Percentiles rank a stretch among this genome's conserved stretches.
These are phyloP conservation scores for Yarrowia divulgata DNA, from an alignment of 805 yeast species.

Conservation along the genomic window DNA sequence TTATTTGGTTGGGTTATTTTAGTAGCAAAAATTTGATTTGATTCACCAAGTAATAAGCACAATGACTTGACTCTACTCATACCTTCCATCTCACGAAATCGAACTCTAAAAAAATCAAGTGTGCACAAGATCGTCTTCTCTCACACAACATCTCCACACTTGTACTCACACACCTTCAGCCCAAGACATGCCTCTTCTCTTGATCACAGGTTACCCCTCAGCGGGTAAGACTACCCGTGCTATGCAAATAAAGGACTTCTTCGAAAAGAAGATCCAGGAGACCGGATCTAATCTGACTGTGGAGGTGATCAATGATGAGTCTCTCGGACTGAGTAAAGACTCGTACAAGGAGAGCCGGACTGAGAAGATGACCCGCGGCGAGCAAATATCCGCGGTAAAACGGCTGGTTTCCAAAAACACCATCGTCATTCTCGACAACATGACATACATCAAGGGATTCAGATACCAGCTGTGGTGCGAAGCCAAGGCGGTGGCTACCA, in stretches of 20 bases:
- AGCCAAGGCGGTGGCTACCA: conserved; percentile 81
- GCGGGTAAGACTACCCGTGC: conserved; percentile 87
- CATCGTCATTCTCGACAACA: conserved; percentile 83
- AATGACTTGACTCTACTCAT: not conserved
- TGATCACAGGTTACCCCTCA: conserved; percentile 84
- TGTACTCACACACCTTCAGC: not conserved
- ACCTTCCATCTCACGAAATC: too few species aligned
- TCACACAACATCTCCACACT: not conserved
- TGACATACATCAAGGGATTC: conserved; percentile 92
- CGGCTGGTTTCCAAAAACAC: conserved; percentile 72
- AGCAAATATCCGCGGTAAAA: conserved; percentile 87
- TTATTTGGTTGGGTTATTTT: too few species aligned
- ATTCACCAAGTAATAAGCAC: not conserved
- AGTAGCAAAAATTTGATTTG: not conserved
- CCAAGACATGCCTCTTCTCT: conserved; percentile 77
- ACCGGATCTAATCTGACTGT: conserved; percentile 66
- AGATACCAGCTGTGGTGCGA: conserved; percentile 94
- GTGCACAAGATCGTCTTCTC: not conserved
- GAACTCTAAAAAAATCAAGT: conserved; percentile 7
- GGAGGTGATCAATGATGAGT: conserved; percentile 77
- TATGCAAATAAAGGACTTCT: conserved; percentile 59
- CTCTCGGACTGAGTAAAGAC: conserved; percentile 71
- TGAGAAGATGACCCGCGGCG: conserved; percentile 84
- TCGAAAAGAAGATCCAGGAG: conserved; percentile 54
- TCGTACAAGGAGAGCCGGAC: conserved; percentile 73